Evolutionary conservation across 176 grass and related monocot genomes (phyloP), one percentile per base, ranked within the genome.

Genomic region (Carex parvula): DNA sequence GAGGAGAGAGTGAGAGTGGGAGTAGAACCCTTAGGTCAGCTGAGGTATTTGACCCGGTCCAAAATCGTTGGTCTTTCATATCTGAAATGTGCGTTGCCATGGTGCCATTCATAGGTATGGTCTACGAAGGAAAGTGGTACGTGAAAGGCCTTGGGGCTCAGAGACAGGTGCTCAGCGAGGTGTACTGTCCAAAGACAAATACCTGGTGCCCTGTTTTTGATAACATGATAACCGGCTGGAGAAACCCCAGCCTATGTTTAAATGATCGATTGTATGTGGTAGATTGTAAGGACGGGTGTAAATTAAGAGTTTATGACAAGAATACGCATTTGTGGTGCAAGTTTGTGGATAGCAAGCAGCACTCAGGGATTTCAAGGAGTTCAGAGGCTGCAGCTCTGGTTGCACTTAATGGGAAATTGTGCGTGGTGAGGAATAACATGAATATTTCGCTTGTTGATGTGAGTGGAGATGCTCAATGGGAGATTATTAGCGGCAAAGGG

Each of bases 231-330:
- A 80, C 82, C 9, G 90, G 94, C 18, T 97, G 92, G 94, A 92
- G 87, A 84, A 85, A 85, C 81, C 92, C 92, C n/a, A 92, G 90
- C 82, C 41, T 74, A 2, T 88, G 90, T 82, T 69, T 97, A 44
- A 83, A 76, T 44, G 90, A 91, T 3, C 80, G 64, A 18, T 85
- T 97, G 70, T 97, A 88, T 73, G 90, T 89, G 2, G 81, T 86
- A 20, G 94, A 92, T 33, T 97, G 94, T 85, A 94, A 85, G 84
- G 94, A 92, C 12, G 94, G 94, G 0, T 97, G 94, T 84, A 86
- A 82, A 57, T 67, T 97, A 20, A 89, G 90, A 79, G 52, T 78
- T 56, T 97, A 91, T 64, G 90, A 94, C 63, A 85, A 71, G 50
- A 79, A 60, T 48, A 46, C 77, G 0, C 88, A 55, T 65, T 80